A percentile compares a stretch with the other conserved stretches of the same genome.
Conservation (phyloP, 2,329 filamentous ascomycete species). For the Amylocarpus encephaloides region DNA sequence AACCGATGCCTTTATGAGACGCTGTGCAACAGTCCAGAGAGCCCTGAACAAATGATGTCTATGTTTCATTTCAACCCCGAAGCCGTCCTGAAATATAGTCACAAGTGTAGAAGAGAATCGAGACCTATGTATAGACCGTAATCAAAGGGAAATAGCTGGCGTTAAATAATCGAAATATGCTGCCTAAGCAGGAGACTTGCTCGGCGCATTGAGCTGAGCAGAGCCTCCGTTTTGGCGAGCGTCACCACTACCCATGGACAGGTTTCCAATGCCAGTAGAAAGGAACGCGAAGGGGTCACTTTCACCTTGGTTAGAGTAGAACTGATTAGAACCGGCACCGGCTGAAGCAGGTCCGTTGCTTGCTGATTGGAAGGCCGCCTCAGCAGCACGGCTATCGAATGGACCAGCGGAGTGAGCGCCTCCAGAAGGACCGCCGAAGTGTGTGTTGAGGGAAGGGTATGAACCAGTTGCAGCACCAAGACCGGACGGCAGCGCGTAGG, state of each 20-base stretch:
- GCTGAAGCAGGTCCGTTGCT: slow-evolving; percentile 74
- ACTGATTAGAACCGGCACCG: slow-evolving; percentile 62
- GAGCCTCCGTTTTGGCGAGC: slow-evolving; percentile 55
- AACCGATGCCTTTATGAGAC: slow-evolving; percentile 24
- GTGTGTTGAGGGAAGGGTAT: slow-evolving; percentile 77
- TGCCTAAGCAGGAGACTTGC: slow-evolving; percentile 32
- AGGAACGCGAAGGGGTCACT: slow-evolving; percentile 77
- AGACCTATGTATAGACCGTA: slow-evolving; percentile 27
- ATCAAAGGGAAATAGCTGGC: slow-evolving; percentile 24
- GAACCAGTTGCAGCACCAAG: slow-evolving; percentile 71
- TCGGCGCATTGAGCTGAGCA: slow-evolving; percentile 28
- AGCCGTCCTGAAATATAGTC: slow-evolving; percentile 32
- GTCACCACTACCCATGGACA: slow-evolving; percentile 63
- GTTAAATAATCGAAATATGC: slow-evolving; percentile 16
- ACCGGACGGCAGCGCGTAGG: slow-evolving; percentile 82
- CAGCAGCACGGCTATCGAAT: slow-evolving; percentile 88
- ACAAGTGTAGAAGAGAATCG: slow-evolving; percentile 25
- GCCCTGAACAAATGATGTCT: slow-evolving; percentile 26
- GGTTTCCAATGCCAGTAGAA: slow-evolving; percentile 62
- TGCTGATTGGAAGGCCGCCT: slow-evolving; percentile 88
- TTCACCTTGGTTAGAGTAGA: slow-evolving; percentile 55
- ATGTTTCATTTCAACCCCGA: slow-evolving; percentile 29
- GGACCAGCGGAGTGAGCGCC: slow-evolving; percentile 76
- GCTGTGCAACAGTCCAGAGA: slow-evolving; percentile 25
- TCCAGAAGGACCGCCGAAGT: slow-evolving; percentile 67